These are phyloP conservation scores for Xanthoconium stramineum DNA, from an alignment of 768 basidiomycete species.

Conservation along the genomic window DNA sequence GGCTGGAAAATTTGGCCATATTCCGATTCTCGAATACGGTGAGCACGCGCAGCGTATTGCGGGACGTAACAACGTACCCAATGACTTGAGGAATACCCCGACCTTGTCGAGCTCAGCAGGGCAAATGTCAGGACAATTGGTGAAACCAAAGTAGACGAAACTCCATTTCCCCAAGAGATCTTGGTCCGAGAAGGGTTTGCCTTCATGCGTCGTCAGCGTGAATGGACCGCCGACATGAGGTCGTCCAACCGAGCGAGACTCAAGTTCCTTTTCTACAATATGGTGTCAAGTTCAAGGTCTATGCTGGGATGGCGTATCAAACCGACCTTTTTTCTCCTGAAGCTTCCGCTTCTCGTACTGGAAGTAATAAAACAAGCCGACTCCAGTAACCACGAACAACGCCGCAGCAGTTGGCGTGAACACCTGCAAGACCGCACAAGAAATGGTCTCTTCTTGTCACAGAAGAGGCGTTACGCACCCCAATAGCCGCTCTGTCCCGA, in stretches of 20 bases:
- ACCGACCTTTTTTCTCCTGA: constrained; percentile 70
- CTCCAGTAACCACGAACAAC: constrained; percentile 79
- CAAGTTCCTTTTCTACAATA: constrained; percentile 66
- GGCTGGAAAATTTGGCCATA: constrained; percentile 77
- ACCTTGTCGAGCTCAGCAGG: constrained; percentile 98
- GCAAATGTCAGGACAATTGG: constrained; percentile 98
- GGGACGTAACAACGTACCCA: constrained; percentile 49
- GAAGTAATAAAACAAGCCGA: constrained; percentile 86
- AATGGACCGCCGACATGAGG: constrained; percentile 94
- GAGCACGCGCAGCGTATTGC: background rate
- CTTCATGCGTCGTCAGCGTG: constrained; percentile 62
- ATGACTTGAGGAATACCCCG: constrained; percentile 64
- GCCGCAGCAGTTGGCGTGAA: constrained; percentile 86
- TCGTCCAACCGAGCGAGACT: constrained; percentile 71
- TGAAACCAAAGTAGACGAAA: constrained; percentile 97
- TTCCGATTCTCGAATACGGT: constrained; percentile 45
- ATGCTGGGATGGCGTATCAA: background rate
- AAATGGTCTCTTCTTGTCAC: background rate
- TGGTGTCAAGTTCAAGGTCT: background rate
- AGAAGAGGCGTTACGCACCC: constrained; percentile 22
- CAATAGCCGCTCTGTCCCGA: constrained; percentile 34
- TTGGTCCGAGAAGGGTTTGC: constrained; percentile 72
- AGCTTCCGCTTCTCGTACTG: constrained; percentile 79
- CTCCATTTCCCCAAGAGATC: constrained; percentile 88
- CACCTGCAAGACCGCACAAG: constrained; percentile 48